Base-by-base conservation (phyloP, 2,329 filamentous ascomycete species). In the Talaromyces funiculosus region DNA sequence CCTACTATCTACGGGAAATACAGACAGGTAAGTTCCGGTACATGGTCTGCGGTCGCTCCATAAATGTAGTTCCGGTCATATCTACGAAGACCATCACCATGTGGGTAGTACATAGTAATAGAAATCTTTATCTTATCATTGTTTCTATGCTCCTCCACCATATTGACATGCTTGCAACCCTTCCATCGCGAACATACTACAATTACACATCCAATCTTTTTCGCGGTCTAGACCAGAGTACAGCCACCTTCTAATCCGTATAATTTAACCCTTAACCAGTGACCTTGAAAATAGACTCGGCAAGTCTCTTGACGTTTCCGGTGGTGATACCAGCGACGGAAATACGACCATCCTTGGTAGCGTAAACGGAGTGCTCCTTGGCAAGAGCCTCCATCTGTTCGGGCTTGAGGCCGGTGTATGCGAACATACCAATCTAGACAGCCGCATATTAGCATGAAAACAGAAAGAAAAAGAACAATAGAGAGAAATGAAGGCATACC, bases 281-380 rank as follows among this genome's bases (percentile, higher is more conserved):
- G 55, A 81, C 74, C 71, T 81, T 80, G 77, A 74, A 79, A 71
- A 81, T 81, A 61, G 76, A 71, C 71, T 81, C 76, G 35, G 79
- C 79, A 45, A 81, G 75, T 64, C 79, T 75, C 72, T 78, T 74
- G 65, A 81, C 79, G 64, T 81, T 81, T 71, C 69, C 76, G 40
- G 73, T 68, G 63, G 79, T 81, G 71, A 81, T 81, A 65, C 79
- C 79, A 59, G 76, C 75, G 40, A 79, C 77, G 35, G 79, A 78
- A 66, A 83, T 79, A 69, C 81, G 77, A 61, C 81, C 81, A 66
- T 81, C 80, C 82, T 91, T 94, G 78, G 94, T 97, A 67, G 92
- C 93, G 76, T 99, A 99, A 70, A 99, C 93, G 63, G 91, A 96
- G 84, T 94, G 90, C 82, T 97, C 90, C 82, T 95, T 92, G 67